Percentiles rank a stretch among this genome's conserved stretches.
phyloP scores from a whole-genome alignment of 106 monocot species.

The Dioscorea alata region DNA sequence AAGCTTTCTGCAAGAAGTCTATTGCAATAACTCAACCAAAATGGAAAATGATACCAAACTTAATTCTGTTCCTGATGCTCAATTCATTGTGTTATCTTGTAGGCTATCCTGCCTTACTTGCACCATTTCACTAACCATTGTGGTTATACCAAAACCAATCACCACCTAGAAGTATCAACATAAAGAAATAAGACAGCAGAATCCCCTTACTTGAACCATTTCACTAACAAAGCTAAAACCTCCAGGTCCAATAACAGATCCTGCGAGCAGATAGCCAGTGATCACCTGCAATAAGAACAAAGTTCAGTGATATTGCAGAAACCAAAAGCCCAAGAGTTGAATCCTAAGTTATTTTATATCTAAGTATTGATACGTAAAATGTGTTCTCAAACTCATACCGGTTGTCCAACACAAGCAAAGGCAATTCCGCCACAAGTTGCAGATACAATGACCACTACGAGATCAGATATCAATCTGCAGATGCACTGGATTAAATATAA shows the following conservation, averaged over 20 bases:
- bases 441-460: constrained; percentile 82
- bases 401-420: constrained; percentile 91
- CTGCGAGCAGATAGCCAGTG: constrained; percentile 86
- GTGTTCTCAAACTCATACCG: constrained; percentile 31
- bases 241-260: constrained; percentile 90
- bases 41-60: too few relatives aligned
- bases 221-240: constrained; percentile 89
- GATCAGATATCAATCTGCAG: constrained; percentile 91
- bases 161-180: too few relatives aligned
- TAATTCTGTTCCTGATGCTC: too few relatives aligned
- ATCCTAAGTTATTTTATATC: background rate
- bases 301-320: background rate
- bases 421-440: constrained; percentile 86
- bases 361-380: background rate
- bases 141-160: too few relatives aligned
- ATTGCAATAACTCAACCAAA: too few relatives aligned
- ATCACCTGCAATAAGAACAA: constrained; percentile 52
- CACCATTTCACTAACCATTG: too few relatives aligned
- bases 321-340: background rate
- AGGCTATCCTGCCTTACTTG: too few relatives aligned
- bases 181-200: constrained; percentile 14
- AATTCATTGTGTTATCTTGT: too few relatives aligned
- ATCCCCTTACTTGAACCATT: constrained; percentile 96
- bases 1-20: too few relatives aligned
- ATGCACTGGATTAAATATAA: background rate